Evolutionary conservation across 164 flowering plant species (phyloP), one percentile per base, ranked within the genome.

Genomic region (Magnolia officinalis): DNA sequence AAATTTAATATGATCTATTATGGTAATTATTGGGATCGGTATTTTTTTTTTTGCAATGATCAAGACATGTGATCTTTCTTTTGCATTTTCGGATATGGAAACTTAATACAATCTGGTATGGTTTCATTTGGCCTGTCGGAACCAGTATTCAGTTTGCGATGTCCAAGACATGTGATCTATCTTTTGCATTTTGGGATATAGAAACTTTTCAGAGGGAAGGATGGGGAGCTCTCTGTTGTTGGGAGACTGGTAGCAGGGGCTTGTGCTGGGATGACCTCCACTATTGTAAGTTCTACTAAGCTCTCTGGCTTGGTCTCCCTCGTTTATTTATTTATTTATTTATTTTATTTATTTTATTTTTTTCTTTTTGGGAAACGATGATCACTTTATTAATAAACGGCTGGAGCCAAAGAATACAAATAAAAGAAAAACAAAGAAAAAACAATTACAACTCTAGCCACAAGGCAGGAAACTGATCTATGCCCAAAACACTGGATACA

Each of bases 251-350:
- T 90, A 14, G 97, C 98, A 16, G 99, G 99, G 78, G 98, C 97
- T 80, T 92, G 96, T 90, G 99, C 97, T 81, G 99, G 98, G 90
- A 96, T 96, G 98, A 94, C 99, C 59, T 94, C 99, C 52, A 94
- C 98, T 84, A 85, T 96, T 80, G 99, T 96, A 85, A 88, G 95
- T 84, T 58, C 59, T 24, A 8, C 61, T 11, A 16, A 37, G 45
- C 45, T 37, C 45, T 37, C 45, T 59, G 26, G 21, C 61, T 45
- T 26, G 19, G 24, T 45, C 19, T 8, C n/a, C 16, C 37, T 24
- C 2, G 19, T 68, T 29, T 29, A 1, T 26, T 26, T 26, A 24
- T 26, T 26, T 26, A 67, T 21, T 67, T 26, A 0, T 26, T 73
- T 8, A 29, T 13, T 26, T 8, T 37, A 18, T 50, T 50, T 6